Evolutionary conservation across 768 basidiomycete genomes (phyloP), one percentile per base, ranked within the genome.

Genomic region (Cytidiella melzeri): DNA sequence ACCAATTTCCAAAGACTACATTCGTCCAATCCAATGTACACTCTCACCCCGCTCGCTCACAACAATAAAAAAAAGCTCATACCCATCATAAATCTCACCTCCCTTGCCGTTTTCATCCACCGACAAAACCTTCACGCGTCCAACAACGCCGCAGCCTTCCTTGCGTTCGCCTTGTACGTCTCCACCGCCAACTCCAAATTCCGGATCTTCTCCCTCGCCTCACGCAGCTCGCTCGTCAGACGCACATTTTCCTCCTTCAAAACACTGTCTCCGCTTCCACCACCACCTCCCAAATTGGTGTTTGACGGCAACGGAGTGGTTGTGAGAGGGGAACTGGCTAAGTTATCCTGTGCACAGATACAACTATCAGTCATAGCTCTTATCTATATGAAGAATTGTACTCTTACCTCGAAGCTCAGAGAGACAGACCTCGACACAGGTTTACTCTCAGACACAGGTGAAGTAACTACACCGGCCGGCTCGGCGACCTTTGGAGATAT

Each of bases 151-250:
- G 84, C 84, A 2, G 87, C 88, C 61, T 79, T 86, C 58, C 79
- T 73, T 49, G 88, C 86, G 59, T 91, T 92, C 15, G 82, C 81
- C 50, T 77, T 77, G 55, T 88, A 64, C 12, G 74, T 72, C 68
- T 92, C 89, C 18, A 92, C 79, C 68, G 90, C 86, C 51, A 92
- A 62, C 68, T 93, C 91, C 43, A 94, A 66, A 57, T 84, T 84
- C 50, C 92, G 73, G 46, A 94, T 92, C 69, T 86, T 80, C 66
- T 83, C 81, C 34, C 85, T 75, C 27, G 88, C 84, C 21, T 91
- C 90, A 24, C 89, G 77, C 40, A 94, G 74, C 58, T 91, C 87
- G 2, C 65, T 64, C 11, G 64, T 75, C 47, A 93, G 72, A 2
- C 71, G 73, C 1, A 72, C 71, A 55, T 88, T 90, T 61, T 92